A percentile compares a stretch with the other conserved stretches of the same genome.
Evolutionary conservation across 164 flowering plant genomes (phyloP).

Genomic region (Cinnamomum micranthum): DNA sequence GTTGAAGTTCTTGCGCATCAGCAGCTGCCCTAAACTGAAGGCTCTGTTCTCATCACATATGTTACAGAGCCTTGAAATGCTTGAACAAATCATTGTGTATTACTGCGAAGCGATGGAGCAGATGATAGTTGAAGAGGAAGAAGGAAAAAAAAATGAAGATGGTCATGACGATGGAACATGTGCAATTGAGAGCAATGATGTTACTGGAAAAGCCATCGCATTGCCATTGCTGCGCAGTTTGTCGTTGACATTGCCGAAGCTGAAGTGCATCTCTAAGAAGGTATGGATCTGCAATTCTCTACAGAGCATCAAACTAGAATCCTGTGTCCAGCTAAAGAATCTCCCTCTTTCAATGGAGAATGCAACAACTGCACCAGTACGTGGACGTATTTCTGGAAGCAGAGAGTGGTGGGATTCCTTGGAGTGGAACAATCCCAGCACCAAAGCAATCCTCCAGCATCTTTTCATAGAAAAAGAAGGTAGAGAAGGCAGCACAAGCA

Average conservation of each 20-base stretch:
- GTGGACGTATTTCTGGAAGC: background rate
- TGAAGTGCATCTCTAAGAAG: background rate
- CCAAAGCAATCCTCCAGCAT: background rate
- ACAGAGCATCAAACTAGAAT: background rate
- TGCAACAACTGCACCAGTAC: background rate
- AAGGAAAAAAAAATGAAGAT: background rate
- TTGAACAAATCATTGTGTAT: background rate
- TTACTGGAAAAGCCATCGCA: background rate
- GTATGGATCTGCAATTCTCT: background rate
- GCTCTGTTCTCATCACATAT: background rate
- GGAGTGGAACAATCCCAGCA: conserved; percentile 3
- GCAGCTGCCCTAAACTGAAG: background rate
- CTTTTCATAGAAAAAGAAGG: background rate
- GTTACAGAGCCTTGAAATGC: background rate
- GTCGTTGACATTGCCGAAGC: background rate
- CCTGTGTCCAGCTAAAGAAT: conserved; percentile 1
- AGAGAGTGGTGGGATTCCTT: conserved; percentile 6
- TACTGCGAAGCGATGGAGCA: background rate
- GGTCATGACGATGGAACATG: background rate
- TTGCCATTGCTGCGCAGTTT: background rate
- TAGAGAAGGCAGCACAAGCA: background rate
- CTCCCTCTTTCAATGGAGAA: background rate
- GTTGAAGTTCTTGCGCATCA: background rate
- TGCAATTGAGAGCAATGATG: background rate
- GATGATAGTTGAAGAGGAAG: background rate